phyloP scores from a whole-genome alignment of 2,329 filamentous ascomycete genomes.

The Colletotrichum gloeosporioides region DNA sequence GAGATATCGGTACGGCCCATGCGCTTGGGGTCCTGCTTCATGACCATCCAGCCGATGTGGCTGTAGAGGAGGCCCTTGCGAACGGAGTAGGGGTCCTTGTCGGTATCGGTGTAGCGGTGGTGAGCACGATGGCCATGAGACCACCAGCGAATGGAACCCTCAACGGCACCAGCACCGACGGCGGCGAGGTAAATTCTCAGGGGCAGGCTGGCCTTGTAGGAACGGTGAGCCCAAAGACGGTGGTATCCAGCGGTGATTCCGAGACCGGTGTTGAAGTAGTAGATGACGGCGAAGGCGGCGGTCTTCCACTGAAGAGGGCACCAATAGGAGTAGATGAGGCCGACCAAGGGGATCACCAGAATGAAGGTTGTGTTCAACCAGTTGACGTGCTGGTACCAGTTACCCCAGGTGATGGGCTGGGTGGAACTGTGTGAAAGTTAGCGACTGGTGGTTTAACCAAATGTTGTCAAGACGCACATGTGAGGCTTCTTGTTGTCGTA shows the following conservation, averaged over 20 bases:
- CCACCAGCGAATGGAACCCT: constrained; percentile 91
- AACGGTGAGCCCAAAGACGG: constrained; percentile 85
- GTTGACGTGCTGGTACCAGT: constrained; percentile 93
- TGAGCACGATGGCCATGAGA: constrained; percentile 85
- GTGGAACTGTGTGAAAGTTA: constrained; percentile 56
- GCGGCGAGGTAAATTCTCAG: constrained; percentile 84
- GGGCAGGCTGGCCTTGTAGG: constrained; percentile 78
- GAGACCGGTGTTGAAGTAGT: constrained; percentile 85
- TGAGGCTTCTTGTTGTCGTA: constrained; percentile 75
- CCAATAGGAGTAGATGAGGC: constrained; percentile 78
- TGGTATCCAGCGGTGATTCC: constrained; percentile 76
- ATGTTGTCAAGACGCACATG: constrained; percentile 48
- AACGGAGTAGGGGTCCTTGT: constrained; percentile 91
- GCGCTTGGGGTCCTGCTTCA: constrained; percentile 92
- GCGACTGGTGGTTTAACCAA: neutral
- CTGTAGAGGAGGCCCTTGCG: constrained; percentile 83
- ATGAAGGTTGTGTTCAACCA: constrained; percentile 90
- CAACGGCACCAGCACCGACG: constrained; percentile 81
- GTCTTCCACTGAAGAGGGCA: constrained; percentile 77
- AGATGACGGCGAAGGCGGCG: constrained; percentile 73
- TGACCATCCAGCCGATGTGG: constrained; percentile 88
- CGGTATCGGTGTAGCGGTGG: constrained; percentile 91
- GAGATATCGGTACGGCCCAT: constrained; percentile 88
- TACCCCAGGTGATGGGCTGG: constrained; percentile 76
- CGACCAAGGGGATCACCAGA: constrained; percentile 75